phyloP scores from a whole-genome alignment of 2,329 filamentous ascomycete species.

The Fusarium mexicanum region DNA sequence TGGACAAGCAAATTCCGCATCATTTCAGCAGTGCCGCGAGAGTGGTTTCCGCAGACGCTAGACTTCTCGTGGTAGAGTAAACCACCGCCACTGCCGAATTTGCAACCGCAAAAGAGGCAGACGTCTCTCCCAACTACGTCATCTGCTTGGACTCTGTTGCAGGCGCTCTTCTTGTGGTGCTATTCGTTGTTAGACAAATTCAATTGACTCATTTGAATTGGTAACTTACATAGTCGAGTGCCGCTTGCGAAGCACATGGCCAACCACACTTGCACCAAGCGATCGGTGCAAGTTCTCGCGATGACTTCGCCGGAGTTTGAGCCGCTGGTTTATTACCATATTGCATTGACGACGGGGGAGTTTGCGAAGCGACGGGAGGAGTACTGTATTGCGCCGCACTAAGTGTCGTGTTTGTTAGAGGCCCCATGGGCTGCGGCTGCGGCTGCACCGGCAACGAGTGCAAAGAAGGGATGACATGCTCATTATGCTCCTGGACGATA shows the following conservation, averaged over 20 bases:
- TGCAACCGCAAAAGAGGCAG: constrained; percentile 58
- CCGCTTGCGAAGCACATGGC: constrained; percentile 46
- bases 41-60: constrained; percentile 58
- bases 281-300: constrained; percentile 18
- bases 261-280: constrained; percentile 48
- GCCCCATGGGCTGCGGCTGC: not conserved
- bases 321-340: not conserved
- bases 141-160: constrained; percentile 23
- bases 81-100: constrained; percentile 54
- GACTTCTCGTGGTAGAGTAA: constrained; percentile 57
- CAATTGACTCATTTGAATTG: not conserved
- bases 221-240: constrained; percentile 47
- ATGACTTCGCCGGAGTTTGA: not conserved
- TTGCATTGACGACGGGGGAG: not conserved
- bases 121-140: constrained; percentile 45
- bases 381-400: not conserved
- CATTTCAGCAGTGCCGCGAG: constrained; percentile 17
- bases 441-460: constrained; percentile 23
- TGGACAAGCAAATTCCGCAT: constrained; percentile 21
- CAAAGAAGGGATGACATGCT: constrained; percentile 52
- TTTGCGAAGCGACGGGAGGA: constrained; percentile 6
- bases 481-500: constrained; percentile 53
- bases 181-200: constrained; percentile 32
- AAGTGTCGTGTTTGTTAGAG: constrained; percentile 1
- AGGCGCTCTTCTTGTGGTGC: constrained; percentile 45